Conservation (phyloP, 257 asterid species). For the Primulina tabacum region DNA sequence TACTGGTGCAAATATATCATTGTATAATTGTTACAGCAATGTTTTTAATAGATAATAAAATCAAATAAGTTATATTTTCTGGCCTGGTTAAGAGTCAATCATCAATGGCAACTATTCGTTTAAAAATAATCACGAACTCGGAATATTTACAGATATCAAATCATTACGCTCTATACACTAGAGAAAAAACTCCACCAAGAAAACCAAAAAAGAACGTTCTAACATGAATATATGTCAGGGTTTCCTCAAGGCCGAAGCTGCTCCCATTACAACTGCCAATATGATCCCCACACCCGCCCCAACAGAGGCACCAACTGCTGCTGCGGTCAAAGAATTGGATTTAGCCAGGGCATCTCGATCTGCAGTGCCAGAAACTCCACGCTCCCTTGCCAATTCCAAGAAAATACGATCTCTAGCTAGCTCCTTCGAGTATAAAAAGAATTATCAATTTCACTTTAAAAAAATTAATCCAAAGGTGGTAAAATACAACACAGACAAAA, state of each 20-base stretch:
- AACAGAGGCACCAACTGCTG: slow-evolving; percentile 90
- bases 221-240: slow-evolving; percentile 38
- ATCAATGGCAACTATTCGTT: background rate
- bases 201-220: background rate
- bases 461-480: background rate
- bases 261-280: slow-evolving; percentile 94
- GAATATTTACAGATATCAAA: background rate
- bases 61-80: background rate
- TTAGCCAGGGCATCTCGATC: slow-evolving; percentile 52
- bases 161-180: background rate
- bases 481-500: background rate
- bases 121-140: background rate
- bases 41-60: background rate
- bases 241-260: slow-evolving; percentile 93
- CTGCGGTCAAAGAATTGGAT: slow-evolving; percentile 58
- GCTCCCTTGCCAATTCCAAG: slow-evolving; percentile 67
- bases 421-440: slow-evolving; percentile 42
- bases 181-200: background rate
- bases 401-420: slow-evolving; percentile 77
- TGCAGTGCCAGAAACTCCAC: slow-evolving; percentile 52
- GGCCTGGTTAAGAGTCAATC: background rate
- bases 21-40: background rate
- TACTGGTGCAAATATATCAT: background rate
- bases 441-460: background rate
- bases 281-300: slow-evolving; percentile 95